Evolutionary conservation across 305 asterid genomes (phyloP).

Genomic region (Solanum hybrid): DNA sequence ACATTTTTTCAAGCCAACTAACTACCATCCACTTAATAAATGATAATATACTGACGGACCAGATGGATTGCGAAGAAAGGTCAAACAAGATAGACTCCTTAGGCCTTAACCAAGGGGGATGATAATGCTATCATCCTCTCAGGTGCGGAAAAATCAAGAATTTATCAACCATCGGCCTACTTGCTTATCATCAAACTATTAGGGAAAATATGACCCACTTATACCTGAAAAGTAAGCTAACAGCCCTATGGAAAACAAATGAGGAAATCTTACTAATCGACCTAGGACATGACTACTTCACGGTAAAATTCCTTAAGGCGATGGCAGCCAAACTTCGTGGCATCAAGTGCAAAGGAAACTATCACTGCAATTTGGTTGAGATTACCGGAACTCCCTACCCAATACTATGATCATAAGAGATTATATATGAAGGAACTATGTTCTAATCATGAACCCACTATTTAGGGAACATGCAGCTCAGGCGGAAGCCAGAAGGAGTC

Average conservation of each 20-base stretch:
- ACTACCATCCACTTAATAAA: background rate
- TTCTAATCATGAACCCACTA: too few species aligned
- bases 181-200: too few species aligned
- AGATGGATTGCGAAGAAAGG: background rate
- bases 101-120: background rate
- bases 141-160: too few species aligned
- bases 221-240: background rate
- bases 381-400: too few species aligned
- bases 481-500: too few species aligned
- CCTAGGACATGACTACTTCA: background rate
- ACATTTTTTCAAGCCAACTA: background rate
- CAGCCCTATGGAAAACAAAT: background rate
- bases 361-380: too few species aligned
- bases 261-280: background rate
- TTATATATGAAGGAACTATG: too few species aligned
- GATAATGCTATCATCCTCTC: too few species aligned
- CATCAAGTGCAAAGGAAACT: too few species aligned
- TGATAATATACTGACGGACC: background rate
- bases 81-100: background rate
- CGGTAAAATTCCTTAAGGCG: background rate
- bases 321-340: background rate
- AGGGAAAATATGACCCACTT: background rate
- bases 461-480: too few species aligned
- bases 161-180: too few species aligned
- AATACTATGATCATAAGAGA: too few species aligned